Percentiles rank a stretch among this genome's conserved stretches.
Conservation (phyloP, 345 rosid species). For the Turritis glabra region DNA sequence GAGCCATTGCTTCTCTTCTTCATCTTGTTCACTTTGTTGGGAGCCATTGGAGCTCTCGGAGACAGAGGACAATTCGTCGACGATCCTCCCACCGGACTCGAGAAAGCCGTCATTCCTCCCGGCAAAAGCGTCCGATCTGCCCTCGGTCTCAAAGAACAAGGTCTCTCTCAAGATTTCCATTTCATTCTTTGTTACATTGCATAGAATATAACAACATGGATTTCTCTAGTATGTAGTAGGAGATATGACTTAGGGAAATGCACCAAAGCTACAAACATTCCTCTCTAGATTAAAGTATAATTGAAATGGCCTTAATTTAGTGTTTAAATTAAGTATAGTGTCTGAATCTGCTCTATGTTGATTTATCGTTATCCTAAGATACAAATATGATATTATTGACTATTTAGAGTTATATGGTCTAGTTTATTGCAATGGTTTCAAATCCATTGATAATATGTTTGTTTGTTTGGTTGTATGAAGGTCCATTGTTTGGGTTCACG, state of each 20-base stretch:
- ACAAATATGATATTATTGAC: not conserved
- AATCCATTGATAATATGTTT: slow-evolving; percentile 51
- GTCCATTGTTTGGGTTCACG: slow-evolving; percentile 94
- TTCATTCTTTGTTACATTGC: not conserved
- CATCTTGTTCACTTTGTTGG: slow-evolving; percentile 87
- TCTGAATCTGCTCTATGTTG: not conserved
- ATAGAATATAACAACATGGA: too few relatives aligned
- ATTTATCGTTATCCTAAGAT: not conserved
- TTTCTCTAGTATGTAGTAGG: too few relatives aligned
- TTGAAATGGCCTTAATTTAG: not conserved
- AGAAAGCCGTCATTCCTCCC: slow-evolving; percentile 78
- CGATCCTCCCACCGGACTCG: slow-evolving; percentile 71
- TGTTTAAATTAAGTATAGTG: not conserved
- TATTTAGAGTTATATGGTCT: not conserved
- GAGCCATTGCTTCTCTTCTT: slow-evolving; percentile 97
- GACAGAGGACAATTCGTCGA: slow-evolving; percentile 91
- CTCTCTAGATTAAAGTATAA: not conserved
- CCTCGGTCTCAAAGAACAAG: slow-evolving; percentile 92
- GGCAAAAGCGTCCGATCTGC: slow-evolving; percentile 69
- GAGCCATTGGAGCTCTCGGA: slow-evolving; percentile 96
- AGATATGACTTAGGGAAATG: too few relatives aligned
- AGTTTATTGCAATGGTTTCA: slow-evolving; percentile 38
- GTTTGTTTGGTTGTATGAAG: slow-evolving; percentile 42
- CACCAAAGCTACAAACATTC: not conserved
- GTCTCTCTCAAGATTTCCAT: slow-evolving; percentile 37